phyloP scores from a whole-genome alignment of 176 grass and related monocot genomes.

The Pontederia paniculata region DNA sequence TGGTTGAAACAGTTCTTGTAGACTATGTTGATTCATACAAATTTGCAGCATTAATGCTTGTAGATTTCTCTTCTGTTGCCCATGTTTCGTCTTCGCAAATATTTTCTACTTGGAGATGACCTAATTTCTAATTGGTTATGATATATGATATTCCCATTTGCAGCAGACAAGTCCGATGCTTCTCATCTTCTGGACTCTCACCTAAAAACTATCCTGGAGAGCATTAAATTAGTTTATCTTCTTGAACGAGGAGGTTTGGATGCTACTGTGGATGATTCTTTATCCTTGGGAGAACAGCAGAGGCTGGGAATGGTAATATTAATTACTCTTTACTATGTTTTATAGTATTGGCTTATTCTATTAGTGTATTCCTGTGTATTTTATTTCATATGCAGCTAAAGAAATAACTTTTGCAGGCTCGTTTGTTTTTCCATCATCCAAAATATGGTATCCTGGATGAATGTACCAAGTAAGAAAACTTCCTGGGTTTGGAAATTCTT shows the following conservation, averaged over 20 bases:
- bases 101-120: too few species aligned
- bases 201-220: constrained; percentile 70
- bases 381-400: neutral
- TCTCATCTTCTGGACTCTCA: constrained; percentile 58
- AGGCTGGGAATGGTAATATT: constrained; percentile 85
- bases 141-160: constrained; percentile 12
- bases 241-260: constrained; percentile 96
- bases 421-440: constrained; percentile 86
- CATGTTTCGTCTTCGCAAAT: too few species aligned
- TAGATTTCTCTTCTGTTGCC: too few species aligned
- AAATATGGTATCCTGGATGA: constrained; percentile 89
- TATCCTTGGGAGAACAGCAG: constrained; percentile 89
- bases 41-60: too few species aligned
- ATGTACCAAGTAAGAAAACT: constrained; percentile 64
- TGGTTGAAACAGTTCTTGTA: too few species aligned
- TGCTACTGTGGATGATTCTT: constrained; percentile 82
- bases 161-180: constrained; percentile 36
- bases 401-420: constrained; percentile 45
- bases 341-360: neutral
- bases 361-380: neutral
- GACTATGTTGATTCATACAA: too few species aligned
- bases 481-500: constrained; percentile 5
- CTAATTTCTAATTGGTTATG: neutral
- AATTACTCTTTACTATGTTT: constrained; percentile 1
- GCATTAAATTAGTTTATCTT: constrained; percentile 81